Evolutionary conservation across 2,329 filamentous ascomycete species (phyloP), one percentile per base, ranked within the genome.

Genomic region (Colletotrichum tabaci): DNA sequence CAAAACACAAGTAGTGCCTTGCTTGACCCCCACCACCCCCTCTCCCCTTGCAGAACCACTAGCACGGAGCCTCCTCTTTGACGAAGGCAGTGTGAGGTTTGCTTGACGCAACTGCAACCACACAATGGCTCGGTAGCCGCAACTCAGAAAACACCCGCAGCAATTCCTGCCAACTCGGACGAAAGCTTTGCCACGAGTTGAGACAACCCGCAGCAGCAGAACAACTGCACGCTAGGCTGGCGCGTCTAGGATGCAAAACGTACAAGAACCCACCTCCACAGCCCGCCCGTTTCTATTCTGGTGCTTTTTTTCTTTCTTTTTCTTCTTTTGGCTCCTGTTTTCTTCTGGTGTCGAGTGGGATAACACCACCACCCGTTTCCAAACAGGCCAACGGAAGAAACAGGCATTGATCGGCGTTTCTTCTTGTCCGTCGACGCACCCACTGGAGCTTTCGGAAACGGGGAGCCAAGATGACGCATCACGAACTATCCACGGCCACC

Each of bases 271-370:
- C 56, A 21, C 21, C 21, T 57, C 18, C 13, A 15, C 30, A 9
- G 46, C 26, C 68, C 52, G 58, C 52, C 56, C 16, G 46, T 63
- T 68, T 52, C 68, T 68, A 68, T 71, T 53, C 50, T 68, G 44
- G 68, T 26, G 26, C 4, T 26, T 26, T 3, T 26, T 26, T 26
- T 26, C 23, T 26, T 26, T 26, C 4, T 26, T 4, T 26, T 26
- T 68, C 26, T 38, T 47, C 4, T 68, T 53, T 63, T 68, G 58
- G 65, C 56, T 23, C 23, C 12, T 26, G 47, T 26, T 61, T 63
- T 57, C 57, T 61, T 18, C 55, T 23, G 8, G 26, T 55, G 30
- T 16, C 10, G 10, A 40, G 35, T 44, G 44, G 52, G 7, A 30
- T 30, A 9, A 42, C 53, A 13, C 46, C 23, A 57, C 53, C 23